Conservation (phyloP, 495 filamentous ascomycete genomes). For the Penicillium parvum region DNA sequence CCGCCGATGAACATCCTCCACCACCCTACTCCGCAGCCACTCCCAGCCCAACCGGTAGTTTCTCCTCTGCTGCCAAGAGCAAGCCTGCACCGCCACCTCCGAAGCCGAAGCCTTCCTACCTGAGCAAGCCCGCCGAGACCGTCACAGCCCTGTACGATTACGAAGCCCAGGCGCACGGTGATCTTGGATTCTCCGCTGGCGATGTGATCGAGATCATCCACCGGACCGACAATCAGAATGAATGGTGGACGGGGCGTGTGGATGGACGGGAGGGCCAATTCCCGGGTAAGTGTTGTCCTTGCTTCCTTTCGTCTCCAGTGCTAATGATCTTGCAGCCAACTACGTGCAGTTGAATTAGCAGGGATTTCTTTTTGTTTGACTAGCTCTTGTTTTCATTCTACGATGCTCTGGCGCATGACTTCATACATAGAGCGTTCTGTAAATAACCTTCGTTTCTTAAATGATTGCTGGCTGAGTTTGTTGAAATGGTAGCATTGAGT, state of each 20-base stretch:
- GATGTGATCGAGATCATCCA: slow-evolving; percentile 86
- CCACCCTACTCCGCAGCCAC: slow-evolving; percentile 61
- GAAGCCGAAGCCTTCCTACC: slow-evolving; percentile 77
- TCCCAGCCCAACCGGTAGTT: slow-evolving; percentile 44
- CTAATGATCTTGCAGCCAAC: slow-evolving; percentile 31
- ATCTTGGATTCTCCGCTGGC: slow-evolving; percentile 85
- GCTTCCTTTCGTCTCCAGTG: background rate
- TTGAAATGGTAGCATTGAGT: slow-evolving; percentile 3
- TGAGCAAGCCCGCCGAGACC: slow-evolving; percentile 68
- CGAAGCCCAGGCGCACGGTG: slow-evolving; percentile 90
- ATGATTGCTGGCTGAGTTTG: slow-evolving; percentile 8
- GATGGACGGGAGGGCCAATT: slow-evolving; percentile 84
- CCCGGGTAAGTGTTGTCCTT: slow-evolving; percentile 62
- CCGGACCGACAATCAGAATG: slow-evolving; percentile 81
- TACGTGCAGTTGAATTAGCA: slow-evolving; percentile 44
- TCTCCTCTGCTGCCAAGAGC: slow-evolving; percentile 63
- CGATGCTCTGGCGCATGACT: slow-evolving; percentile 16
- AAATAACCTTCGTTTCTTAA: slow-evolving; percentile 22
- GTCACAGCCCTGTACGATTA: slow-evolving; percentile 91
- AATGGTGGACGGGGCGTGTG: slow-evolving; percentile 90
- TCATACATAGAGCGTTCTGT: slow-evolving; percentile 32
- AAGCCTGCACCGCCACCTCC: slow-evolving; percentile 92
- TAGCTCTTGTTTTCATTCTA: slow-evolving; percentile 3
- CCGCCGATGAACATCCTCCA: slow-evolving; percentile 57
- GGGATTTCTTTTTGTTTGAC: background rate